Evolutionary conservation across 352 stramenopile species (phyloP).

Genomic region (Phytophthora citricola): DNA sequence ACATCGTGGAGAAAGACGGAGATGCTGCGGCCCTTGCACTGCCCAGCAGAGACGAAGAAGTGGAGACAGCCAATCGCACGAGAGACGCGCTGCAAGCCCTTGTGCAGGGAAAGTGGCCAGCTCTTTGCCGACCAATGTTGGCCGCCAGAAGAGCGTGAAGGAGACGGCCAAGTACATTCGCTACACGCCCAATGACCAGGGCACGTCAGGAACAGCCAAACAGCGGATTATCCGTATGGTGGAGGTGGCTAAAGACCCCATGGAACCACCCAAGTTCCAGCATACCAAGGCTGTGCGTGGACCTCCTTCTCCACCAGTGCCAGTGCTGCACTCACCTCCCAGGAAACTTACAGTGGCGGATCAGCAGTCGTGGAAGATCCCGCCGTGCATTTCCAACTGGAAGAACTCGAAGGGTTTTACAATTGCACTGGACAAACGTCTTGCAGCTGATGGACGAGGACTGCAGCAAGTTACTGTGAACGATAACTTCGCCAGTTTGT

Average conservation of each 20-base stretch:
- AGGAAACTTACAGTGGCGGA: slow-evolving; percentile 94
- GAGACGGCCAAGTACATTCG: slow-evolving; percentile 85
- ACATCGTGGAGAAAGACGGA: slow-evolving; percentile 93
- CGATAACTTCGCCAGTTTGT: slow-evolving; percentile 98
- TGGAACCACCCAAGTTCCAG: slow-evolving; percentile 99
- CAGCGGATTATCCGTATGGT: slow-evolving; percentile 99
- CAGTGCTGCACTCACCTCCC: slow-evolving; percentile 92
- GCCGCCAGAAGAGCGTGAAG: slow-evolving; percentile 92
- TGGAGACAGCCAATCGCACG: slow-evolving; percentile 73
- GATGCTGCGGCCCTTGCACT: slow-evolving; percentile 59
- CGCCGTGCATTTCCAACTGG: slow-evolving; percentile 99
- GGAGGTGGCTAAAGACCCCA: slow-evolving; percentile 98
- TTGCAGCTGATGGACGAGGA: slow-evolving; percentile 97
- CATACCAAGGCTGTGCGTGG: slow-evolving; percentile 97
- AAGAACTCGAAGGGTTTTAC: slow-evolving; percentile 99
- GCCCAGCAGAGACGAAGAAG: slow-evolving; percentile 67
- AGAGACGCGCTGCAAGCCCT: slow-evolving; percentile 91
- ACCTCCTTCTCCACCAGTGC: slow-evolving; percentile 91
- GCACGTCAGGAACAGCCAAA: slow-evolving; percentile 60
- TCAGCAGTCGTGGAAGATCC: slow-evolving; percentile 99
- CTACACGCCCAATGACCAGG: slow-evolving; percentile 87
- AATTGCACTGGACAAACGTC: slow-evolving; percentile 99
- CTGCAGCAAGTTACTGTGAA: slow-evolving; percentile 97
- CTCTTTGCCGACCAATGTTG: slow-evolving; percentile 70
- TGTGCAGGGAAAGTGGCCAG: slow-evolving; percentile 93